phyloP scores from a whole-genome alignment of 805 yeast genomes.

The Myxozyma mucilagina region DNA sequence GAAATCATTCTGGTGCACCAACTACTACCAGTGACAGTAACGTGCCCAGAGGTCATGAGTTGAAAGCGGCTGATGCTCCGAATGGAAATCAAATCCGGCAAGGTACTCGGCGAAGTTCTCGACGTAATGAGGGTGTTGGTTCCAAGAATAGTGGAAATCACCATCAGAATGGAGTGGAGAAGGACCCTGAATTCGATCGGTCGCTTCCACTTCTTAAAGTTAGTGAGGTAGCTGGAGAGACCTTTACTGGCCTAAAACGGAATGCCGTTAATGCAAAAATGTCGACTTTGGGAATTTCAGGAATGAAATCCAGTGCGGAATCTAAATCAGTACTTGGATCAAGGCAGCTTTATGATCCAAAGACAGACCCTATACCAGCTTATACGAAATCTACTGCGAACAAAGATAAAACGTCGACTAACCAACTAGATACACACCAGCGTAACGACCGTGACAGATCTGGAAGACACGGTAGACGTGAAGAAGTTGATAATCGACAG shows the following conservation, averaged over 20 bases:
- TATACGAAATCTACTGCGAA: conserved; percentile 3
- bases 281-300: neutral
- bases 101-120: neutral
- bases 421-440: neutral
- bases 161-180: neutral
- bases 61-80: neutral
- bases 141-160: neutral
- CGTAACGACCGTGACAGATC: conserved; percentile 11
- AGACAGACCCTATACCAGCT: conserved; percentile 25
- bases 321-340: neutral
- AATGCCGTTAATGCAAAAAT: neutral
- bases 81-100: neutral
- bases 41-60: neutral
- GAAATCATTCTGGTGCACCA: neutral
- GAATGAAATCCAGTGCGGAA: conserved; percentile 5
- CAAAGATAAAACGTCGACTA: neutral
- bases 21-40: neutral
- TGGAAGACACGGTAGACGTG: conserved; percentile 7
- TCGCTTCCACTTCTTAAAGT: conserved; percentile 17
- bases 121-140: conserved; percentile 5
- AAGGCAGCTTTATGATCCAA: conserved; percentile 27
- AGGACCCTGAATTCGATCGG: conserved; percentile 29
- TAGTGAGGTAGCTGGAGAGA: neutral
- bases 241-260: neutral
- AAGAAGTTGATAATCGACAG: conserved; percentile 3